phyloP scores from a whole-genome alignment of 768 basidiomycete genomes.

The Tremella fuciformis region DNA sequence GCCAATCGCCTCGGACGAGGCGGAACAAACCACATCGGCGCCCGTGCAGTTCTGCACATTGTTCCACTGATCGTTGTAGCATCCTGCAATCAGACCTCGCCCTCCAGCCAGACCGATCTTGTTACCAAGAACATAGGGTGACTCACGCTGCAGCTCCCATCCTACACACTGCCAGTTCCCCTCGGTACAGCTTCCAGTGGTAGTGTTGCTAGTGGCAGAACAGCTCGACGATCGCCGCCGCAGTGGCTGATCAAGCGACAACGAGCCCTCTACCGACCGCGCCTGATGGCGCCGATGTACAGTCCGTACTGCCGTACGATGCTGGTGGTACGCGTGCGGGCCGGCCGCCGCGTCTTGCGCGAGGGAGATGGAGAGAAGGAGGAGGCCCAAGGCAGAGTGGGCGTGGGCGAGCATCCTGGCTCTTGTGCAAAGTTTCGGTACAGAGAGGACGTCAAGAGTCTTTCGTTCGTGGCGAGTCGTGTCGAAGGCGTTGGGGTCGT shows the following conservation, averaged over 20 bases:
- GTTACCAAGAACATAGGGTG: too few relatives aligned
- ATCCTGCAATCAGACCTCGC: slow-evolving; percentile 10
- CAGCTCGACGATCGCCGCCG: not conserved
- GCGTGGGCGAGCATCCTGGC: not conserved
- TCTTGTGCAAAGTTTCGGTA: not conserved
- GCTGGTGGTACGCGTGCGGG: slow-evolving; percentile 8
- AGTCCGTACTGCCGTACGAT: not conserved
- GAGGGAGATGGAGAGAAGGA: slow-evolving; percentile 1
- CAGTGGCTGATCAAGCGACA: not conserved
- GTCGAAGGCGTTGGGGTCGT: not conserved
- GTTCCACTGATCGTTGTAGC: slow-evolving; percentile 24
- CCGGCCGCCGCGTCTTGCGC: slow-evolving; percentile 8
- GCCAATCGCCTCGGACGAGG: slow-evolving; percentile 7
- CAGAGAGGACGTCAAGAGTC: not conserved
- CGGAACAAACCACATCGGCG: slow-evolving; percentile 26
- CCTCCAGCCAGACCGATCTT: not conserved
- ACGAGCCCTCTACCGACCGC: not conserved
- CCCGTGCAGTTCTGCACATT: slow-evolving; percentile 19
- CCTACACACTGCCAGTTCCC: slow-evolving; percentile 24
- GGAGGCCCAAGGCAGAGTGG: not conserved
- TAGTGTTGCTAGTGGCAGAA: not conserved
- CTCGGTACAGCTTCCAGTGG: slow-evolving; percentile 8
- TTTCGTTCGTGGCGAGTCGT: not conserved
- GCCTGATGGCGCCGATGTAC: slow-evolving; percentile 15
- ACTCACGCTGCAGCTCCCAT: slow-evolving; percentile 23